These are phyloP conservation scores for Diaporthe amygdali DNA, from an alignment of 2,329 filamentous ascomycete species.

Conservation along the genomic window DNA sequence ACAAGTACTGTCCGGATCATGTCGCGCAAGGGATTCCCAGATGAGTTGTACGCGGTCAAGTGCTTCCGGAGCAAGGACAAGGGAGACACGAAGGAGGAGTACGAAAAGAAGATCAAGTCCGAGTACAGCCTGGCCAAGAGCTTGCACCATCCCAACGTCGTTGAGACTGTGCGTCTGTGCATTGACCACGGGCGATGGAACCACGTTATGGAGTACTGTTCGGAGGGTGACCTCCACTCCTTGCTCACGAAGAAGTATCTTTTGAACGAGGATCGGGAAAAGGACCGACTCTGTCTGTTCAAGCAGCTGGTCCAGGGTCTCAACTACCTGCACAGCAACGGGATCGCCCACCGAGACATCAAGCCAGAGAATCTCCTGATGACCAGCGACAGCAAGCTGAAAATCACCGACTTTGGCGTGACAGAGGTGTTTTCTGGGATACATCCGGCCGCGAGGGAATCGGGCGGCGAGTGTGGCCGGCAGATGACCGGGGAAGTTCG, in stretches of 20 bases:
- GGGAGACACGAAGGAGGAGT: constrained; percentile 74
- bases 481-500: constrained; percentile 71
- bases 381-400: constrained; percentile 79
- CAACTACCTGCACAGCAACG: constrained; percentile 79
- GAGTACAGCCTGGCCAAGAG: constrained; percentile 90
- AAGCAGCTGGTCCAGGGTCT: constrained; percentile 87
- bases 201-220: constrained; percentile 93
- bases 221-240: constrained; percentile 78
- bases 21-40: constrained; percentile 68
- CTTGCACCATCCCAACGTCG: constrained; percentile 84
- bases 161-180: constrained; percentile 80
- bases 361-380: constrained; percentile 88
- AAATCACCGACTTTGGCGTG: constrained; percentile 91
- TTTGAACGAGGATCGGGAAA: constrained; percentile 63
- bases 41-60: constrained; percentile 82
- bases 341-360: constrained; percentile 89
- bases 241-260: constrained; percentile 77
- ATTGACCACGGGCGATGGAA: constrained; percentile 79
- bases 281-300: constrained; percentile 82
- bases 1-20: constrained; percentile 85
- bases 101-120: constrained; percentile 88
- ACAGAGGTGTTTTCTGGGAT: constrained; percentile 84
- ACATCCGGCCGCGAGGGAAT: constrained; percentile 77
- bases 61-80: constrained; percentile 79
- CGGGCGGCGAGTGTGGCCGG: constrained; percentile 74